Evolutionary conservation across 371 early-diverging fungal genomes (phyloP).

Genomic region (Rhizomucor pusillus): DNA sequence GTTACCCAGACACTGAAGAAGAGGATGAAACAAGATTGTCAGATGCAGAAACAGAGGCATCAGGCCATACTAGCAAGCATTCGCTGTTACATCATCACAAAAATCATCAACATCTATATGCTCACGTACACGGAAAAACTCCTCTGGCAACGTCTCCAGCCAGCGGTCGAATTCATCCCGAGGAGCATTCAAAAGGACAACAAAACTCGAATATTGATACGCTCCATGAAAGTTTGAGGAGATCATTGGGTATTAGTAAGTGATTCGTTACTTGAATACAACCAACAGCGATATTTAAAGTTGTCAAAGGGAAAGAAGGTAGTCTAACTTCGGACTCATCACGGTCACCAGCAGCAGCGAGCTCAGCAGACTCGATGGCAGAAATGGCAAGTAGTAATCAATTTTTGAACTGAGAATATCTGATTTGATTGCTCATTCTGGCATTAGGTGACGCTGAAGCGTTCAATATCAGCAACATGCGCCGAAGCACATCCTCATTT

Average conservation of each 20-base stretch:
- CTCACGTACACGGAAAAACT: conserved; percentile 12
- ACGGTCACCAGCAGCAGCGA: conserved; percentile 18
- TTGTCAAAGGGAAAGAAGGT: conserved; percentile 4
- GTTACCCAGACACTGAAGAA: conserved; percentile 56
- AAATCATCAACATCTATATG: conserved; percentile 14
- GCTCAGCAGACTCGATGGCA: conserved; percentile 10
- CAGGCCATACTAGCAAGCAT: conserved; percentile 4
- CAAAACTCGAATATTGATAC: conserved; percentile 37
- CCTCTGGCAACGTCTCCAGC: conserved; percentile 23
- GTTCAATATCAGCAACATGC: conserved; percentile 44
- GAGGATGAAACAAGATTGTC: conserved; percentile 36
- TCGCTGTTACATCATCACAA: conserved; percentile 1
- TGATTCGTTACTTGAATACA: background rate
- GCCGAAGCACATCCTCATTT: conserved; percentile 58
- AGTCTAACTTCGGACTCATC: conserved; percentile 8
- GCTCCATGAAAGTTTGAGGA: conserved; percentile 40
- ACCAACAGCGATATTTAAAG: background rate
- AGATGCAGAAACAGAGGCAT: conserved; percentile 23
- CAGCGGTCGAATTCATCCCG: conserved; percentile 24
- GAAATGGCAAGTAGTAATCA: conserved; percentile 14
- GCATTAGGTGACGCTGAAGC: conserved; percentile 26
- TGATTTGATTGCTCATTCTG: background rate
- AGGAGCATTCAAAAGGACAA: conserved; percentile 11
- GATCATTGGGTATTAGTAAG: conserved; percentile 33
- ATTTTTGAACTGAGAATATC: background rate